Evolutionary conservation across 768 basidiomycete genomes (phyloP).

Genomic region (Suillus lakei): DNA sequence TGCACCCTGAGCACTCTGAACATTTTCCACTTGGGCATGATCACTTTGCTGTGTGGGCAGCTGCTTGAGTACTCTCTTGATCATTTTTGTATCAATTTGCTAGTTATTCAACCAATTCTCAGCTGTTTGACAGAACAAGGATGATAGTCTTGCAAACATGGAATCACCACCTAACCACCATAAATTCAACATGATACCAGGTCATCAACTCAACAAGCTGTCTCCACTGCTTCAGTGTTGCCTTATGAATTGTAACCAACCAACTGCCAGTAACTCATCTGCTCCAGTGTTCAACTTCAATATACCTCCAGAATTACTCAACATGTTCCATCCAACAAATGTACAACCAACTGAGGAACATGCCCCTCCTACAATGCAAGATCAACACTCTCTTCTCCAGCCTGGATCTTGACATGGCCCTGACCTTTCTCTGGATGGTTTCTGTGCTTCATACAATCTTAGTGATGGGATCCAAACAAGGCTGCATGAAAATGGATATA

Average conservation of each 20-base stretch:
- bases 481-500: not conserved
- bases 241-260: not conserved
- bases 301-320: not conserved
- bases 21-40: constrained; percentile 6
- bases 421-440: not conserved
- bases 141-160: not conserved
- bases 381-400: not conserved
- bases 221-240: not conserved
- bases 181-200: not conserved
- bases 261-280: not conserved
- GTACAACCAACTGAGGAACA: not conserved
- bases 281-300: not conserved
- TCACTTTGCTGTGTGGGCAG: not conserved
- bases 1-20: not conserved
- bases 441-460: not conserved
- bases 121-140: not conserved
- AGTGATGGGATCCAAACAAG: not conserved
- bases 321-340: not conserved
- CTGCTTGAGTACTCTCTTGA: too few relatives aligned
- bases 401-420: not conserved
- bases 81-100: too few relatives aligned
- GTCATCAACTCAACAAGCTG: not conserved
- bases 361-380: not conserved
- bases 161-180: not conserved
- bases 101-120: too few relatives aligned